phyloP scores from a whole-genome alignment of 768 basidiomycete genomes.

The Brasilioporus rufonigricans region DNA sequence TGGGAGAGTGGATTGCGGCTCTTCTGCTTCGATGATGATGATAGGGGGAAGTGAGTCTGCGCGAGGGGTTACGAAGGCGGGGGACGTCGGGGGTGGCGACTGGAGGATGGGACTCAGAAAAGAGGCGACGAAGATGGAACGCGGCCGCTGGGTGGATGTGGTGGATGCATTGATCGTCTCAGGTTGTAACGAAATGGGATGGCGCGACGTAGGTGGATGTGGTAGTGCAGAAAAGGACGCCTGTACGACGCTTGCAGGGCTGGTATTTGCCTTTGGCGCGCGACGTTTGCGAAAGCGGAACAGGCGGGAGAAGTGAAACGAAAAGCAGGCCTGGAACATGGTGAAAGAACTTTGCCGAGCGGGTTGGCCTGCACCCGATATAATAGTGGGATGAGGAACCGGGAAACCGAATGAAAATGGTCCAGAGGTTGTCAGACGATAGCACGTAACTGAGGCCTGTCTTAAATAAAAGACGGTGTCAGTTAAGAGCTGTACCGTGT shows the following conservation, averaged over 20 bases:
- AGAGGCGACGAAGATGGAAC: neutral
- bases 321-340: constrained; percentile 20
- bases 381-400: neutral
- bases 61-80: neutral
- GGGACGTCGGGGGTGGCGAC: neutral
- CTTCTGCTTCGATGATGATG: constrained; percentile 15
- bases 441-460: neutral
- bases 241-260: neutral
- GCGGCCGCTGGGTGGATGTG: neutral
- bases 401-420: neutral
- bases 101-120: neutral
- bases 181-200: neutral
- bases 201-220: neutral
- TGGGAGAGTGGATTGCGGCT: neutral
- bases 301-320: constrained; percentile 14
- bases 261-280: neutral
- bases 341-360: neutral
- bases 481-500: constrained; percentile 3
- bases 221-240: neutral
- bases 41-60: neutral
- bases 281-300: constrained; percentile 17
- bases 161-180: neutral
- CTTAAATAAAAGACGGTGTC: constrained; percentile 2
- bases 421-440: neutral
- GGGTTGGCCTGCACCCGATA: constrained; percentile 16